Percentiles rank a stretch among this genome's conserved stretches.
These are phyloP conservation scores for Oryza officinalis DNA, from an alignment of 176 grass and related monocot genomes.

Conservation along the genomic window DNA sequence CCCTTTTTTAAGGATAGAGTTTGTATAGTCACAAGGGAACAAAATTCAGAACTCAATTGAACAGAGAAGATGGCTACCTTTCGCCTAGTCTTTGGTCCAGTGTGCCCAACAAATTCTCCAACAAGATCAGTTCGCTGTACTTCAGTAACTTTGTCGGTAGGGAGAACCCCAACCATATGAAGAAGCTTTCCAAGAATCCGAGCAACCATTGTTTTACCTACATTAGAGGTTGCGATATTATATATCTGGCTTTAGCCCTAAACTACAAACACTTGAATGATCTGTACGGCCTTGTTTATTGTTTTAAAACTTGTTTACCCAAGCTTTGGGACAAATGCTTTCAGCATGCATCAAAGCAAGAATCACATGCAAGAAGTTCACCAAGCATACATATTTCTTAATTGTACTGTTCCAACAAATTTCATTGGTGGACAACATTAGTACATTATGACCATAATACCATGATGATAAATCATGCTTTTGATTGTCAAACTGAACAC, in stretches of 20 bases:
- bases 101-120: slow-evolving; percentile 98
- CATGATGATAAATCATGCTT: slow-evolving; percentile 2
- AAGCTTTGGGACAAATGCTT: slow-evolving; percentile 10
- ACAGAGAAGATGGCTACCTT: slow-evolving; percentile 57
- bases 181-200: slow-evolving; percentile 93
- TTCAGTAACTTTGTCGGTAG: slow-evolving; percentile 90
- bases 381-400: slow-evolving; percentile 17
- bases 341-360: slow-evolving; percentile 5
- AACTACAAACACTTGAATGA: neutral
- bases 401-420: neutral
- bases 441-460: neutral
- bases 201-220: slow-evolving; percentile 99
- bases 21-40: neutral
- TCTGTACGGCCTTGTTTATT: slow-evolving; percentile 9
- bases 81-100: slow-evolving; percentile 90
- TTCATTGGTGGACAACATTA: neutral
- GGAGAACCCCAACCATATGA: slow-evolving; percentile 80
- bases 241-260: slow-evolving; percentile 2
- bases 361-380: slow-evolving; percentile 19
- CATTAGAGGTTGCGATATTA: slow-evolving; percentile 46
- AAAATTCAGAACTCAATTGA: slow-evolving; percentile 9
- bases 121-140: slow-evolving; percentile 98
- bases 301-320: neutral
- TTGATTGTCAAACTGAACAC: slow-evolving; percentile 18
- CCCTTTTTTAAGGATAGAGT: neutral